These are phyloP conservation scores for Trichoderma sp. DNA, from an alignment of 2,329 filamentous ascomycete genomes.

Conservation along the genomic window DNA sequence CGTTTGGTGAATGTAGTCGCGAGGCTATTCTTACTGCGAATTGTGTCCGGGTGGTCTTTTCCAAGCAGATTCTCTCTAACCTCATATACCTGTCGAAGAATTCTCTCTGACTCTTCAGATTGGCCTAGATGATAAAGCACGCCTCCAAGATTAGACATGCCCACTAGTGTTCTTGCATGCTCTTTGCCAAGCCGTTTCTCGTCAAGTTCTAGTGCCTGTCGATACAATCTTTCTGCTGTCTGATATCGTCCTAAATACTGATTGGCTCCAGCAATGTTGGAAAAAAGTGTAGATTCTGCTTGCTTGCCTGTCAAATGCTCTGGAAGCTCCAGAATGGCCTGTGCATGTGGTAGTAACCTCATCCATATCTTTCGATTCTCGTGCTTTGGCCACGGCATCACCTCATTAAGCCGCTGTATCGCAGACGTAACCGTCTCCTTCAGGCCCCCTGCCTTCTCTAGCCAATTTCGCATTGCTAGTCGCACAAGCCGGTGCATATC, in stretches of 20 bases:
- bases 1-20: accelerated
- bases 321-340: background rate
- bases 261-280: background rate
- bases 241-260: conserved; percentile 18
- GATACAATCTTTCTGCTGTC: conserved; percentile 29
- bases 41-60: background rate
- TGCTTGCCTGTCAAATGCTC: background rate
- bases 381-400: background rate
- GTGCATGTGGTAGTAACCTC: background rate
- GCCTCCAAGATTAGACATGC: background rate
- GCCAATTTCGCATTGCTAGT: conserved; percentile 36
- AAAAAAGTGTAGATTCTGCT: background rate
- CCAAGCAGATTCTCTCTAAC: background rate
- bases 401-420: background rate
- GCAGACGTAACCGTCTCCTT: background rate
- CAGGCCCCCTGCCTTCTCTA: conserved; percentile 25
- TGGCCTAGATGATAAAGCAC: background rate
- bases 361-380: background rate
- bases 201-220: conserved; percentile 15
- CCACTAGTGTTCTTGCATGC: background rate
- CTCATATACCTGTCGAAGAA: background rate
- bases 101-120: background rate
- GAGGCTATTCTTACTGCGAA: background rate
- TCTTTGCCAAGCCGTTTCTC: background rate
- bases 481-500: conserved; percentile 40